A percentile compares a stretch with the other conserved stretches of the same genome.
These are phyloP conservation scores for Capronia americana DNA, from an alignment of 2,329 filamentous ascomycete genomes.

Conservation along the genomic window DNA sequence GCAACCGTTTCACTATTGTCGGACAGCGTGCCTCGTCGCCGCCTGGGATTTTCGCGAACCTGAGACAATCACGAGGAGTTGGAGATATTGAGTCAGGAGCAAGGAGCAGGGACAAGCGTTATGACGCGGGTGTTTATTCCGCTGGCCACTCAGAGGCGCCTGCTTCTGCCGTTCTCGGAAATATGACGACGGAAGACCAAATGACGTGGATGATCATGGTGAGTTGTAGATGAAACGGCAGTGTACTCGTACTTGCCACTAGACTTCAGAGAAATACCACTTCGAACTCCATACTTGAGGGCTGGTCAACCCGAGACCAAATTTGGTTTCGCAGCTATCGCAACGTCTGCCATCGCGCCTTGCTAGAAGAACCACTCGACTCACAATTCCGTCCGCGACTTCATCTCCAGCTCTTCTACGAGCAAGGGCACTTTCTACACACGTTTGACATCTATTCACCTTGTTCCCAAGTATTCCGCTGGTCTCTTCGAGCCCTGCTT, in stretches of 20 bases:
- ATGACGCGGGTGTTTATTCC: not conserved
- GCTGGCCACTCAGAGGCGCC: not conserved
- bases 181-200: not conserved
- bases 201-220: constrained; percentile 1
- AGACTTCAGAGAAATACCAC: not conserved
- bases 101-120: not conserved
- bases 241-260: not conserved
- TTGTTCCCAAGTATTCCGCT: not conserved
- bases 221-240: not conserved
- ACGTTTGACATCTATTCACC: not conserved
- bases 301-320: not conserved
- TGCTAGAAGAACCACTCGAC: not conserved
- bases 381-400: not conserved
- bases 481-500: not conserved
- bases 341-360: constrained; percentile 11
- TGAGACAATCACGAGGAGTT: not conserved
- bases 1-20: not conserved
- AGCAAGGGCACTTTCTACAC: constrained; percentile 6
- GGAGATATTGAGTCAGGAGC: not conserved
- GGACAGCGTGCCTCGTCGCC: not conserved
- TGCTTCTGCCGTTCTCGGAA: not conserved
- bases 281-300: not conserved
- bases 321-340: not conserved
- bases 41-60: not conserved
- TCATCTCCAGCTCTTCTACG: constrained; percentile 12